Percentiles rank a stretch among this genome's conserved stretches.
Evolutionary conservation across 1,139 yeast genomes (phyloP).

Genomic region (Hyphopichia pseudoburtonii): DNA sequence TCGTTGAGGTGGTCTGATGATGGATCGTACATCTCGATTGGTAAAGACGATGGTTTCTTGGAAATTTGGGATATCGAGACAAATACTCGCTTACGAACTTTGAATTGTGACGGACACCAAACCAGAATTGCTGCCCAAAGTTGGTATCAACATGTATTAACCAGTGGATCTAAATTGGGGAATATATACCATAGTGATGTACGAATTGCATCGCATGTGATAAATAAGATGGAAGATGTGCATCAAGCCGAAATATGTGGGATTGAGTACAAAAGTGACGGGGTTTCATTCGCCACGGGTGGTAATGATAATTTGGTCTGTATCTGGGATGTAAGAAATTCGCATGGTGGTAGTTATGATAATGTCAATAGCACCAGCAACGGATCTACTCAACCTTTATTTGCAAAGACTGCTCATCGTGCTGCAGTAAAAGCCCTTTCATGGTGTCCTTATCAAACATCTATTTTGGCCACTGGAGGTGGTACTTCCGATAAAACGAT

Average conservation of each 20-base stretch:
- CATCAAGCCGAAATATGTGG: slow-evolving; percentile 96
- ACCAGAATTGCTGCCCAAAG: slow-evolving; percentile 80
- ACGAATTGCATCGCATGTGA: slow-evolving; percentile 77
- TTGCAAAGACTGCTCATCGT: slow-evolving; percentile 74
- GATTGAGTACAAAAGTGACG: slow-evolving; percentile 80
- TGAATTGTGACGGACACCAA: slow-evolving; percentile 61
- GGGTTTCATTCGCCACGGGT: slow-evolving; percentile 84
- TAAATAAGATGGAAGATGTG: slow-evolving; percentile 46
- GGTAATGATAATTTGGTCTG: slow-evolving; percentile 94
- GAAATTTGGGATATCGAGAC: slow-evolving; percentile 96
- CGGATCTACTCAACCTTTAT: slow-evolving; percentile 54
- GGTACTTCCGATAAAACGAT: slow-evolving; percentile 89
- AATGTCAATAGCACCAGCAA: slow-evolving; percentile 1
- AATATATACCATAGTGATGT: slow-evolving; percentile 89
- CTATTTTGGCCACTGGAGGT: slow-evolving; percentile 92
- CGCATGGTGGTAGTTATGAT: slow-evolving; percentile 17
- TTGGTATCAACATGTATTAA: slow-evolving; percentile 81
- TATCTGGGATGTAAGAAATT: slow-evolving; percentile 90
- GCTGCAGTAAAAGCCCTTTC: slow-evolving; percentile 96
- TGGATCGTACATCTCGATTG: slow-evolving; percentile 83
- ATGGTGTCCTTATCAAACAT: slow-evolving; percentile 90
- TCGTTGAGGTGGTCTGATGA: slow-evolving; percentile 92
- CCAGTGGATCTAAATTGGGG: slow-evolving; percentile 85
- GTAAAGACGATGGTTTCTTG: slow-evolving; percentile 78
- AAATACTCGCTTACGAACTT: slow-evolving; percentile 69